Conservation (phyloP, 805 yeast species). For the Candida tibetensis region DNA sequence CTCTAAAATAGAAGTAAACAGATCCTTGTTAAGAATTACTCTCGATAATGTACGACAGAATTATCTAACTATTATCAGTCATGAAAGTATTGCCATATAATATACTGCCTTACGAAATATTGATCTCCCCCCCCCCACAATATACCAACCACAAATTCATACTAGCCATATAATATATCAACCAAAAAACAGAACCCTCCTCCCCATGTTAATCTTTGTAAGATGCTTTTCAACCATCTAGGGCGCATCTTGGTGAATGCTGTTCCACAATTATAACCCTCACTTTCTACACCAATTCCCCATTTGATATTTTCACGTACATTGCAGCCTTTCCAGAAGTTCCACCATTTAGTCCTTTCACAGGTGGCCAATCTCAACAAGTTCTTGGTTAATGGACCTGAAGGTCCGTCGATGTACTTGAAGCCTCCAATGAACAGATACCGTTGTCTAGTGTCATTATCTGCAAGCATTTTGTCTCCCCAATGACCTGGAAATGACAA, state of each 20-base stretch:
- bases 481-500: slow-evolving; percentile 76
- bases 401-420: slow-evolving; percentile 89
- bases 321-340: slow-evolving; percentile 78
- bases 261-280: slow-evolving; percentile 80
- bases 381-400: slow-evolving; percentile 83
- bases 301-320: slow-evolving; percentile 68
- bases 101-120: no score
- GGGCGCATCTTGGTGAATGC: slow-evolving; percentile 55
- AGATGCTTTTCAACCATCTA: slow-evolving; percentile 42
- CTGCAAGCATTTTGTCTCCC: slow-evolving; percentile 78
- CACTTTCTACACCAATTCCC: slow-evolving; percentile 88
- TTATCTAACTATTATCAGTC: no score
- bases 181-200: slow-evolving; percentile 57
- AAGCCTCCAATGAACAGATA: slow-evolving; percentile 85
- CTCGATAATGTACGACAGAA: no score
- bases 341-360: slow-evolving; percentile 91
- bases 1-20: no score
- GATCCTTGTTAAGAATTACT: no score
- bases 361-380: slow-evolving; percentile 69
- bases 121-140: no score
- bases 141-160: no score
- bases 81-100: no score
- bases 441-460: slow-evolving; percentile 73
- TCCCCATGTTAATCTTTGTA: slow-evolving; percentile 57
- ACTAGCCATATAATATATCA: slow-evolving; percentile 48